A percentile compares a stretch with the other conserved stretches of the same genome.
Conservation (phyloP, 345 rosid species). For the Brassica napus region Da-Ae NC_063436.1:24824001-24824500, state of each 20-base stretch:
- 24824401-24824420: constrained; percentile 46
- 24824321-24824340: constrained; percentile 43
- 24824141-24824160: constrained; percentile 95
- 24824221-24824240: background rate
- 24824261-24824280: background rate
- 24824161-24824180: constrained; percentile 76
- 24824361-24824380: constrained; percentile 52
- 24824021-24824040: background rate
- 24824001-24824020: background rate
- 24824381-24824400: constrained; percentile 91
- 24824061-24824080: constrained; percentile 62
- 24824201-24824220: constrained; percentile 47
- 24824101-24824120: constrained; percentile 76
- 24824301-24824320: constrained; percentile 32
- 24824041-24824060: background rate
- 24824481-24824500: background rate
- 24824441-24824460: background rate
- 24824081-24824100: constrained; percentile 89
- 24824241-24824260: background rate
- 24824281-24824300: constrained; percentile 2
- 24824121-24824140: constrained; percentile 62
- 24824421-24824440: constrained; percentile 42
- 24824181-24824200: constrained; percentile 82
- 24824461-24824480: constrained; percentile 23
- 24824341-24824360: constrained; percentile 49